These are phyloP conservation scores for Pyracantha coccinea DNA, from an alignment of 331 rosid species.

Conservation along the genomic window DNA sequence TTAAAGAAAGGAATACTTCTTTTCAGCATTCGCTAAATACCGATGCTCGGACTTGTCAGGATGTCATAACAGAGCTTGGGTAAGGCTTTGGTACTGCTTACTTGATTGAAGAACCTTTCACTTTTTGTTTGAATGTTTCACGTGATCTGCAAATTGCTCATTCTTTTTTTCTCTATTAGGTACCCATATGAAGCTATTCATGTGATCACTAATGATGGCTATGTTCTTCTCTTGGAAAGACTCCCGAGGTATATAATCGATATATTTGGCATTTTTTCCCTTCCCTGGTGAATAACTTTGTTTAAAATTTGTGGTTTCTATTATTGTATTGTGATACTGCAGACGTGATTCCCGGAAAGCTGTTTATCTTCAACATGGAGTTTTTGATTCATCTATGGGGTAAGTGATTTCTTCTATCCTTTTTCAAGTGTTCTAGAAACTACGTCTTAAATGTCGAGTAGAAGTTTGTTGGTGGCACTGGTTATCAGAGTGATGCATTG, in stretches of 20 bases:
- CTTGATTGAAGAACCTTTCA: background rate
- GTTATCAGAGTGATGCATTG: background rate
- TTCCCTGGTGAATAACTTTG: background rate
- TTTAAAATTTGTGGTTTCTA: slow-evolving; percentile 10
- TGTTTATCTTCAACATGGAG: slow-evolving; percentile 89
- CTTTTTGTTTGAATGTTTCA: background rate
- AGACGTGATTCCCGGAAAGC: slow-evolving; percentile 87
- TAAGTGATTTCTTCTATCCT: slow-evolving; percentile 31
- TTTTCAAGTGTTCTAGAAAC: background rate
- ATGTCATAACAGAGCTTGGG: slow-evolving; percentile 96
- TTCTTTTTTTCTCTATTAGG: slow-evolving; percentile 26
- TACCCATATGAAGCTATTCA: slow-evolving; percentile 90
- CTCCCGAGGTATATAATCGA: slow-evolving; percentile 61
- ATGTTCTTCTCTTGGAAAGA: slow-evolving; percentile 90
- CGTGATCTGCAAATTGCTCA: slow-evolving; percentile 11
- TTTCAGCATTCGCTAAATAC: slow-evolving; percentile 67
- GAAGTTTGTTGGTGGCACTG: background rate
- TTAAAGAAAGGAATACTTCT: slow-evolving; percentile 30
- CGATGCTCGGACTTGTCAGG: slow-evolving; percentile 91
- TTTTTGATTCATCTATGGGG: slow-evolving; percentile 97
- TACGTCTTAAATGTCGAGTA: background rate
- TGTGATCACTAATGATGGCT: slow-evolving; percentile 84
- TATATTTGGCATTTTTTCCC: background rate
- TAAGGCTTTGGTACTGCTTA: slow-evolving; percentile 18
- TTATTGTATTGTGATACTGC: slow-evolving; percentile 27